Evolutionary conservation across 805 yeast species (phyloP).

Genomic region (Wickerhamomyces hampshirensis): DNA sequence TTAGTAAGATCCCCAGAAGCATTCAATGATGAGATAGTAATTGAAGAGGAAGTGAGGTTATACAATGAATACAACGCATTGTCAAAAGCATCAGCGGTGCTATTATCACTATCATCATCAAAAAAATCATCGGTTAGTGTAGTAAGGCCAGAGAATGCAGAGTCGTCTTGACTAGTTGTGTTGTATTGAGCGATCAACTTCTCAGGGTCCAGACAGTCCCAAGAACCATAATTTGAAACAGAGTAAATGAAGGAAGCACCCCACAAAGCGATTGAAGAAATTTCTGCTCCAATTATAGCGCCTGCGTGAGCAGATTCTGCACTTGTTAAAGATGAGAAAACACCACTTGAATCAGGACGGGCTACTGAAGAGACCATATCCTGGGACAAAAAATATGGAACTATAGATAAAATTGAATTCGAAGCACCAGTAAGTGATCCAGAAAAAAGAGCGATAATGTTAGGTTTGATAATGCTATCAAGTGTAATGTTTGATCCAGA

Average conservation of each 20-base stretch:
- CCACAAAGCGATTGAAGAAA: conserved; percentile 19
- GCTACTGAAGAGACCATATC: conserved; percentile 9
- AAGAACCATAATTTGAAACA: conserved; percentile 23
- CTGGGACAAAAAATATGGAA: conserved; percentile 6
- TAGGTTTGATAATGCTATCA: conserved; percentile 2
- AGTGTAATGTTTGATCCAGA: not conserved
- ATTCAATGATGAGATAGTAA: conserved; percentile 9
- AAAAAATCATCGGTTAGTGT: conserved; percentile 2
- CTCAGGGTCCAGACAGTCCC: conserved; percentile 24
- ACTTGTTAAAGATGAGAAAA: conserved; percentile 2
- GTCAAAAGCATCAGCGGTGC: conserved; percentile 1
- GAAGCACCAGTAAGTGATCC: conserved; percentile 8
- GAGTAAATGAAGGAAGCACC: conserved; percentile 22
- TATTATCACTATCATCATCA: conserved; percentile 1
- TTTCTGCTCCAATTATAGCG: conserved; percentile 15
- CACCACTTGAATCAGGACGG: not conserved
- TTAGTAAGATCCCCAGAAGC: conserved; percentile 6
- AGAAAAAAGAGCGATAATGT: conserved; percentile 2
- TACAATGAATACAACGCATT: conserved; percentile 3
- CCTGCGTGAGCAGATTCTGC: conserved; percentile 5
- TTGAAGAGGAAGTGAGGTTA: conserved; percentile 3
- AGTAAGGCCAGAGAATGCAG: conserved; percentile 3
- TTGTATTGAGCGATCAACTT: conserved; percentile 24
- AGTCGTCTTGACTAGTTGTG: conserved; percentile 14
- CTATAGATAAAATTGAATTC: conserved; percentile 4